phyloP scores from a whole-genome alignment of 2,329 filamentous ascomycete species.

The Cladosporium colombiae region DNA sequence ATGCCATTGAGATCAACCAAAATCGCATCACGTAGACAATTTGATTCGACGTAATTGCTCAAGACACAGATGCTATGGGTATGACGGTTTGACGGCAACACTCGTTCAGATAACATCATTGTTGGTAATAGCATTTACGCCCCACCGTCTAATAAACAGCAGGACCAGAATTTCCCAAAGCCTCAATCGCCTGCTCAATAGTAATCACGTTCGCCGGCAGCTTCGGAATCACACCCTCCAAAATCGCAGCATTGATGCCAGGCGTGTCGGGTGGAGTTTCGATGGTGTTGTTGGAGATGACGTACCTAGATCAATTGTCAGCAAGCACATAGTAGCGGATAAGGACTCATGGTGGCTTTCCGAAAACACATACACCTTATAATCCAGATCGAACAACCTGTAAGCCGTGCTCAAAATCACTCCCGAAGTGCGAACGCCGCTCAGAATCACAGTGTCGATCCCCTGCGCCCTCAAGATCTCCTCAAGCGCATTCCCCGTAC shows the following conservation, averaged over 20 bases:
- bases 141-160: slow-evolving; percentile 29
- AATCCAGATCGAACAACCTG: slow-evolving; percentile 47
- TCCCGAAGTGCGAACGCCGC: slow-evolving; percentile 45
- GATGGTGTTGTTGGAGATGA: slow-evolving; percentile 38
- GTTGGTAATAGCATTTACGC: not conserved
- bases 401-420: slow-evolving; percentile 48
- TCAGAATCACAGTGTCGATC: slow-evolving; percentile 47
- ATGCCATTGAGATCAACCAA: no score
- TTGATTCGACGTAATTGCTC: no score
- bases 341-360: no score
- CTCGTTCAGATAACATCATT: not conserved
- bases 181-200: slow-evolving; percentile 36
- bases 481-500: slow-evolving; percentile 44
- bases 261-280: slow-evolving; percentile 30
- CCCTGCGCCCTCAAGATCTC: slow-evolving; percentile 42
- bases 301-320: slow-evolving; percentile 24
- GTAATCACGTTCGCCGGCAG: slow-evolving; percentile 37
- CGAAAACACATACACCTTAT: slow-evolving; percentile 41
- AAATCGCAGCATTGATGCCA: slow-evolving; percentile 33
- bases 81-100: not conserved
- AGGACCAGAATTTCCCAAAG: slow-evolving; percentile 31
- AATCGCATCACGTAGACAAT: no score
- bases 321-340: not conserved
- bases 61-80: not conserved
- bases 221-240: slow-evolving; percentile 35